Conservation (phyloP, 352 stramenopile species). For the Phytophthora podocarpi region DNA sequence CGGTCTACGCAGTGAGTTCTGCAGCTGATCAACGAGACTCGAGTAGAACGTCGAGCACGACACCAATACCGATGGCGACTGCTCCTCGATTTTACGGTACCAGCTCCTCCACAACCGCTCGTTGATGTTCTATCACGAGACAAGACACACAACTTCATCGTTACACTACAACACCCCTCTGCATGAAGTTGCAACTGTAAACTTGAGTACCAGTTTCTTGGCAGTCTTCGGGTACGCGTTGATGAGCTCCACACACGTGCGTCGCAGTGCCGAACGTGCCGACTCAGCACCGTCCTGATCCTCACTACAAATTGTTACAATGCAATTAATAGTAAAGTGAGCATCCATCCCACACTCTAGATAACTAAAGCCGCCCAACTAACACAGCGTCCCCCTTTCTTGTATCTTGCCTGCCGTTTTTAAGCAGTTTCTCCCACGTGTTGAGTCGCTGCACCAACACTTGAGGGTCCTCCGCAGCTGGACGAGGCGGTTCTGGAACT, state of each 20-base stretch:
- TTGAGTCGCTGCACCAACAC: conserved; percentile 24
- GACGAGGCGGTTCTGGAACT: conserved; percentile 1
- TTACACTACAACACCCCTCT: neutral
- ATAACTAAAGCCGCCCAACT: too few species aligned
- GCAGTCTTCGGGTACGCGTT: conserved; percentile 36
- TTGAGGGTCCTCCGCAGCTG: conserved; percentile 7
- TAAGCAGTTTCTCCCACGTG: conserved; percentile 30
- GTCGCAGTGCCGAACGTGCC: conserved; percentile 22
- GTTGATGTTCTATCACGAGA: conserved; percentile 46
- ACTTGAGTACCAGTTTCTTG: conserved; percentile 37
- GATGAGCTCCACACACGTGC: conserved; percentile 47
- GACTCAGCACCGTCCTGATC: conserved; percentile 1
- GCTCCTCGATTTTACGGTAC: conserved; percentile 56
- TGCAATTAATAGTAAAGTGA: too few species aligned
- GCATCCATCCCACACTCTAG: too few species aligned
- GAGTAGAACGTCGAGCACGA: conserved; percentile 35
- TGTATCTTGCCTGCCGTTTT: neutral
- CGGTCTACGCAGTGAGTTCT: conserved; percentile 13
- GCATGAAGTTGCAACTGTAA: neutral
- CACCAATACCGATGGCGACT: conserved; percentile 20
- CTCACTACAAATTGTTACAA: conserved; percentile 17
- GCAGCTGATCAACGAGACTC: conserved; percentile 24
- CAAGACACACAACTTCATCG: neutral
- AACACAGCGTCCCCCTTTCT: neutral
- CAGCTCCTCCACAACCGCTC: conserved; percentile 69